Conservation (phyloP, 345 rosid genomes). For the Ceriops tagal region DNA sequence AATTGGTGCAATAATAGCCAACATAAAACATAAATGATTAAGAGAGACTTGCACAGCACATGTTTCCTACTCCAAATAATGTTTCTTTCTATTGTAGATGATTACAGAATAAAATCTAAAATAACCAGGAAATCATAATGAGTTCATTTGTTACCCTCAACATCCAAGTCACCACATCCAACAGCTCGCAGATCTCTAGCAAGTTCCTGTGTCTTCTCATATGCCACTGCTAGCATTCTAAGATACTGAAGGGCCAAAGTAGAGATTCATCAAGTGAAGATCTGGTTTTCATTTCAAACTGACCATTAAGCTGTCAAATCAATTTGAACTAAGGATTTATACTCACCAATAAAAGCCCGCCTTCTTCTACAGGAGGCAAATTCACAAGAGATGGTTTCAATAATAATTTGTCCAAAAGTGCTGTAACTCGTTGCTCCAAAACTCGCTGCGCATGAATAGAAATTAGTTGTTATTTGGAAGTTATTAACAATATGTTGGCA, state of each 20-base stretch:
- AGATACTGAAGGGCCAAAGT: slow-evolving; percentile 74
- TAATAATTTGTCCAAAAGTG: slow-evolving; percentile 80
- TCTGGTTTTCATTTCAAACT: slow-evolving; percentile 10
- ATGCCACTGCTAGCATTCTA: slow-evolving; percentile 92
- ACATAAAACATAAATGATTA: slow-evolving; percentile 3
- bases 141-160: slow-evolving; percentile 59
- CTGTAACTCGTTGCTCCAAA: slow-evolving; percentile 95
- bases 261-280: slow-evolving; percentile 27
- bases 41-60: neutral
- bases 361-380: slow-evolving; percentile 82
- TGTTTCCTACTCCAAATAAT: neutral
- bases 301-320: slow-evolving; percentile 1
- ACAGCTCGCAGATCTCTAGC: slow-evolving; percentile 87
- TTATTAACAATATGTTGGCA: neutral
- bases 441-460: slow-evolving; percentile 55
- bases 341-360: slow-evolving; percentile 50
- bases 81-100: neutral
- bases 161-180: slow-evolving; percentile 98
- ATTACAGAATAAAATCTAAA: neutral
- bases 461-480: neutral
- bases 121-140: neutral
- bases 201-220: slow-evolving; percentile 98
- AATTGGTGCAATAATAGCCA: neutral
- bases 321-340: neutral
- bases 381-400: slow-evolving; percentile 89